Percentiles rank a stretch among this genome's conserved stretches.
Conservation (phyloP, 2,329 filamentous ascomycete genomes). For the Fusarium sp. region DNA sequence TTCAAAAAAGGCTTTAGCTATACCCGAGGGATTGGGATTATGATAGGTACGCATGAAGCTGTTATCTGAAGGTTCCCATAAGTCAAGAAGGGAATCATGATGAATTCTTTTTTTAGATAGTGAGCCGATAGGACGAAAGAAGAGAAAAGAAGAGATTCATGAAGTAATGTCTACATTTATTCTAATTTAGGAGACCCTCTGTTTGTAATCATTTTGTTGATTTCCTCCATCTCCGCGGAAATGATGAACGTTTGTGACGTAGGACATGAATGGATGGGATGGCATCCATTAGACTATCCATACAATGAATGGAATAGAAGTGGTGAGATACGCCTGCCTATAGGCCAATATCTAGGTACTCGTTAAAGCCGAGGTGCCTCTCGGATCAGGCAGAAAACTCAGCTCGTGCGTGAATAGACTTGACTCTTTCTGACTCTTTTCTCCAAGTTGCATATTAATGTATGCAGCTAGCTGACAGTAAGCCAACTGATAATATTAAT, state of each 20-base stretch:
- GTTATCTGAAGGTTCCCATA: neutral
- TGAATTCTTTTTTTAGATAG: slow-evolving; percentile 5
- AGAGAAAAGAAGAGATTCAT: slow-evolving; percentile 1
- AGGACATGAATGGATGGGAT: neutral
- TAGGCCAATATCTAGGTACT: neutral
- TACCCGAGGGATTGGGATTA: slow-evolving; percentile 21
- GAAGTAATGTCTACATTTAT: neutral
- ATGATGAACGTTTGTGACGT: slow-evolving; percentile 3
- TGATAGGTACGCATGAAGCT: slow-evolving; percentile 13
- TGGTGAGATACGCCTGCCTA: neutral
- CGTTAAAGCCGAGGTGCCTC: neutral
- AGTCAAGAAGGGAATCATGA: slow-evolving; percentile 16
- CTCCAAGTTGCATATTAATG: neutral
- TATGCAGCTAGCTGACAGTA: neutral
- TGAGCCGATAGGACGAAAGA: neutral
- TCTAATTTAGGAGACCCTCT: neutral
- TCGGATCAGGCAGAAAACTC: neutral
- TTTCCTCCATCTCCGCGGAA: slow-evolving; percentile 6
- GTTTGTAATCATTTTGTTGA: slow-evolving; percentile 8
- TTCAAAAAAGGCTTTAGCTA: slow-evolving; percentile 26
- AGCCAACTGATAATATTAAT: neutral
- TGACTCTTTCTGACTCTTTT: neutral
- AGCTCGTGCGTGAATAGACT: neutral
- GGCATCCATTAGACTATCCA: neutral
- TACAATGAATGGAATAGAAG: neutral